Evolutionary conservation across 345 rosid genomes (phyloP), one percentile per base, ranked within the genome.

Genomic region (Sisymbrium altissimum): DNA sequence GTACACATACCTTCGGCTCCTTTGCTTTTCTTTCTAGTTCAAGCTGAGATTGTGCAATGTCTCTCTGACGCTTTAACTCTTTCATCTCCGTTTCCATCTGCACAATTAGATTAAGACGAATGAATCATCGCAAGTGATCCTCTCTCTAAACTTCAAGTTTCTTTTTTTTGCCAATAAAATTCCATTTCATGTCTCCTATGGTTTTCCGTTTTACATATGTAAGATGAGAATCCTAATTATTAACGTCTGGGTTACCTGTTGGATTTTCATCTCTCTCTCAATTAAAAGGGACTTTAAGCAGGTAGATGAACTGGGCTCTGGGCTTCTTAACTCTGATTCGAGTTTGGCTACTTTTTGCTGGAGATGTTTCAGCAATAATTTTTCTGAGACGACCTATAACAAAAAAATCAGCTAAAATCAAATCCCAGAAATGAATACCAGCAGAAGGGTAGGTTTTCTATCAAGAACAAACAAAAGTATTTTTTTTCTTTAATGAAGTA

Each of bases 301-400:
- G 44, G 92, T 82, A 64, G 86, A 81, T 35, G 95, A 83, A 56
- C 85, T 81, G 43, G 87, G 57, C 76, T 84, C 92, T 32, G 98
- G 98, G 78, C 86, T 88, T 81, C 80, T 84, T 65, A 93, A 83
- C 82, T 86, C 92, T 74, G 97, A 90, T 79, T 89, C 98, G 62
- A 93, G 97, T 80, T 96, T 89, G 54, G 96, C 98, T 62, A 93
- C 94, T 85, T 93, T 94, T 78, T 88, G 81, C 83, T 93, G 94
- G 76, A 91, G 83, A 56, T 83, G 92, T 84, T 89, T 93, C 75
- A 93, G 83, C 73, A 89, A 44, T 67, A 64, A 79, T 80, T 87
- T 93, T 41, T 93, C 94, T 17, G 98, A 72, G 70, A 86, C 78
- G 80, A 93, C 87, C 98, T 93, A 88, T 72, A 56, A 38, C 32